Base-by-base conservation (phyloP, 352 stramenopile genomes). In the Phytophthora ramorum region DNA sequence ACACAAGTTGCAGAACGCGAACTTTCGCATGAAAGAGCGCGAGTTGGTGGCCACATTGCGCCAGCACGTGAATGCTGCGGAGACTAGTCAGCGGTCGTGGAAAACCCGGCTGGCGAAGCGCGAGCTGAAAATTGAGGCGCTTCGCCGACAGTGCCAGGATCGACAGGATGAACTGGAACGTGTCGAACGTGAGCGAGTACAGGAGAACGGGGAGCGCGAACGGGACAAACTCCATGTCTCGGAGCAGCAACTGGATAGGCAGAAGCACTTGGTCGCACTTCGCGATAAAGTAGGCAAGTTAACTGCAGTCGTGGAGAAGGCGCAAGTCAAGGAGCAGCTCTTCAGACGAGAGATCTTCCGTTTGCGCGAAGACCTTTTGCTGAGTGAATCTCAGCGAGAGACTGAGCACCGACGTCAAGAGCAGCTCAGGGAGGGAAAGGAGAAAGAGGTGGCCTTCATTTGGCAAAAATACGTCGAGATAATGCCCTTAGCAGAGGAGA, bases 361-460 rank as follows among this genome's bases (percentile, higher is more conserved):
- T 4, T 70, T 92, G 4, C 78, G 83, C 7, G 81, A 90, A 69
- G 81, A 85, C 56, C 51, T 92, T 26, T 38, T 90, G 34, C 52
- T 87, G 16, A 90, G 83, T 60, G 79, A 92, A 60, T 79, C 73
- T 3, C 79, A 84, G 32, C 75, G 83, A 10, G 69, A 83, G 47
- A 86, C 77, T 0, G 79, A 90, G 22, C 68, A 76, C 16, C 69
- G 78, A 8, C 79, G 83, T 7, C 63, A 81, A 19, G 71, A 83
- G 20, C 75, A 92, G 46, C 58, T 85, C 6, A 37, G 84, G 10
- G 66, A 78, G 50, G 79, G 77, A 22, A 87, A 88, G 52, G 77
- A 88, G 30, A 88, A 85, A 44, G 79, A 92, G 20, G 73, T 90
- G 43, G 70, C 71, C n/a, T 88, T 87, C 57, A 77, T 92, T 58